Evolutionary conservation across 768 basidiomycete genomes (phyloP), one percentile per base, ranked within the genome.

Genomic region (Cantharellus cinnabarinus): DNA sequence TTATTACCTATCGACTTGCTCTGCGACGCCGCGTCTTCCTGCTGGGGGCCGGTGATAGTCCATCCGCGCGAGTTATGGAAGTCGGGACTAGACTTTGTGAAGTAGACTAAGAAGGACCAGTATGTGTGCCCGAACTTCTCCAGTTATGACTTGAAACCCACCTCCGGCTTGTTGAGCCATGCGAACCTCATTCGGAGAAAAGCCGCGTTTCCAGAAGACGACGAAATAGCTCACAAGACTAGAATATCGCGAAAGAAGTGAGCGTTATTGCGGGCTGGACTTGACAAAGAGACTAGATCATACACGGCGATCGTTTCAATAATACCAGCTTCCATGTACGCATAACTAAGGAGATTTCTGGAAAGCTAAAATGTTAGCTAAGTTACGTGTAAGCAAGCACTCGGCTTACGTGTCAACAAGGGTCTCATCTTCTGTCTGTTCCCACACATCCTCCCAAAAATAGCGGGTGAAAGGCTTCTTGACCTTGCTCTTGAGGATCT

Each of bases 161-260:
- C 64, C 58, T 37, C 48, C 55, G 10, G 53, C 58, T 63, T 71
- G 64, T 64, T 83, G 82, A 1, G 81, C 77, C 10, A 61, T 65
- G 20, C 69, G 67, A 58, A 83, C 70, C 65, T 83, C 82, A 20
- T 61, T 67, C 3, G 82, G 82, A 2, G 78, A 72, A 65, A 83
- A 81, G 0, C 82, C 82, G 20, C 72, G 71, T 67, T 78, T 77
- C 69, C 70, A 75, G 66, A 82, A 83, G 7, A 82, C 79, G 14
- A 82, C 74, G 62, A 83, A 82, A 65, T 82, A 83, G 3, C 76
- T 75, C 7, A 79, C 68, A n/a, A 82, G 64, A 4, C 80, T 82
- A 60, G 20, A 29, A 10, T 2, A 37, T n/a, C n/a, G 55, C 29
- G 20, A 5, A 58, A 35, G 5, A 5, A 38, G 5, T 41, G 48